Base-by-base conservation (phyloP, 306 rosid species). In the Herpetospermum pedunculosum region DNA sequence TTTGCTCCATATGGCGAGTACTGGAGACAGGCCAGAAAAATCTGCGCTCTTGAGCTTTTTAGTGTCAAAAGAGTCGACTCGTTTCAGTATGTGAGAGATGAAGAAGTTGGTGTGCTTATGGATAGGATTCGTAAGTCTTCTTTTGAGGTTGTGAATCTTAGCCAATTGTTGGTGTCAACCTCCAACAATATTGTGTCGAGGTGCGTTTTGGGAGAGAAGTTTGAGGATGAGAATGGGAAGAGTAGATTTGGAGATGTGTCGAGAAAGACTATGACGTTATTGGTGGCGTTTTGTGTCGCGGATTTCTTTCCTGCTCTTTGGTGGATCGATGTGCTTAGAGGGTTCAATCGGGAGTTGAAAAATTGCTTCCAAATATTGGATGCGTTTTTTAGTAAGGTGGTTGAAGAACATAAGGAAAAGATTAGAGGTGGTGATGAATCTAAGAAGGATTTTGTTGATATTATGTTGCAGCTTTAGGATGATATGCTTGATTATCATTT, bases 231-330 rank as follows among this genome's bases (percentile, higher is more conserved):
- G 23, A 10, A 35, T 63, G 47, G 70, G 6, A 37, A 63, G 16
- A 63, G 48, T 2, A n/a, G 29, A 35, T 35, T 63, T 63, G 48
- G 29, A 25, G 62, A 35, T 41, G n/a, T 67, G 12, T 8, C 60
- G 2, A 74, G 78, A 18, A 40, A 6, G 16, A 4, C 32, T 26
- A 19, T 40, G 62, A 52, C 4, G 28, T 11, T 25, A 15, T 0
- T 74, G 0, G 2, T 10, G 13, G 71, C 47, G 1, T 64, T 79
- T 35, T 32, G 78, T 15, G 38, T 79, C 15, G 78, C 5, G 23
- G 79, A 79, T 79, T 74, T 74, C 18, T 74, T 79, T 30, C 82
- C 82, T 29, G 16, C 34, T 15, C 54, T 79, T 73, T 23, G 50
- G 6, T 74, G 82, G 82, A 44, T 44, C 14, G 49, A 44, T 44